Conservation (phyloP, 2,329 filamentous ascomycete species). For the Xylaria sp. region DNA sequence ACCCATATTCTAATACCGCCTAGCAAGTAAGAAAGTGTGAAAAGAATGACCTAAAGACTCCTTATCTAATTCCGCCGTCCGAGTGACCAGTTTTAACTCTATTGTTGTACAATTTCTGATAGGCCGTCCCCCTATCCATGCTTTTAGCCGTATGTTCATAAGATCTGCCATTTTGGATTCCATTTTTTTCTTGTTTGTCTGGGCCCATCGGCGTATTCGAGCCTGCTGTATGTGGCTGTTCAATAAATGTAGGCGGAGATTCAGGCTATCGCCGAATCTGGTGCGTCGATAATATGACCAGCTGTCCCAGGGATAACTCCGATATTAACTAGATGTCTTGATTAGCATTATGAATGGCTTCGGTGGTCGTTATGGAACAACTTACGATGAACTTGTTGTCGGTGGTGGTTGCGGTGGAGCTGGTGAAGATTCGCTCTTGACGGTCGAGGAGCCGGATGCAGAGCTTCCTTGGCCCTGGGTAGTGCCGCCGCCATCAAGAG, state of each 20-base stretch:
- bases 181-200: neutral
- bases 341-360: neutral
- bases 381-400: conserved; percentile 27
- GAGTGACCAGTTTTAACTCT: neutral
- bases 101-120: conserved; percentile 10
- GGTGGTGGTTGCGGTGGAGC: conserved; percentile 20
- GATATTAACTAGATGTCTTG: conserved; percentile 1
- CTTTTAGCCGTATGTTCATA: neutral
- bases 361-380: neutral
- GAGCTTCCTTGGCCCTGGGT: conserved; percentile 19
- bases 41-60: neutral
- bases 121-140: neutral
- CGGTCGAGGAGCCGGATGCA: conserved; percentile 22
- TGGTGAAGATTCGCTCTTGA: conserved; percentile 25
- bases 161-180: neutral
- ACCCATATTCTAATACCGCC: neutral
- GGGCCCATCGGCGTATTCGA: neutral
- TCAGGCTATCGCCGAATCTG: neutral
- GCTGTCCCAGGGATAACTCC: neutral
- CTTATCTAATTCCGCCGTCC: neutral
- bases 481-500: conserved; percentile 13
- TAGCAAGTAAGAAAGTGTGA: neutral
- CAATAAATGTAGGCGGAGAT: neutral
- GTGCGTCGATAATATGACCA: neutral
- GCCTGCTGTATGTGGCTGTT: neutral